Evolutionary conservation across 306 rosid genomes (phyloP).

Genomic region (Prunus armeniaca): DNA sequence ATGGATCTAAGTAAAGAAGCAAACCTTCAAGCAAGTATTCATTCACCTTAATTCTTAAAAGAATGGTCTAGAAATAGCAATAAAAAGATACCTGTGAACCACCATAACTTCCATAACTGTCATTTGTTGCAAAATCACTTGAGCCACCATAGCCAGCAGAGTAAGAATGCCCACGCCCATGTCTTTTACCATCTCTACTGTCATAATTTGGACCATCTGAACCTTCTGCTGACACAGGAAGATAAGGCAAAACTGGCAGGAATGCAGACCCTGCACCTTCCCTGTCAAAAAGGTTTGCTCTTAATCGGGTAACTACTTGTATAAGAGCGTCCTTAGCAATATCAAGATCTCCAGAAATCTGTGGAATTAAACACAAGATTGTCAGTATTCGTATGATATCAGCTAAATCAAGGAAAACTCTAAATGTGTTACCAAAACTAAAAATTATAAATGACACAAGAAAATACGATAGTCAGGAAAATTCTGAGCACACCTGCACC

Average conservation of each 20-base stretch:
- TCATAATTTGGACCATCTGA: constrained; percentile 70
- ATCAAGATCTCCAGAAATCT: constrained; percentile 96
- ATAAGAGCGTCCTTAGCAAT: constrained; percentile 95
- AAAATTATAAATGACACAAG: neutral
- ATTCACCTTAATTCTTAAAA: neutral
- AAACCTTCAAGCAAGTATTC: neutral
- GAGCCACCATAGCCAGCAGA: constrained; percentile 79
- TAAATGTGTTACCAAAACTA: neutral
- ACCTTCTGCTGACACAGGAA: constrained; percentile 71
- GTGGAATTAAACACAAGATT: constrained; percentile 3
- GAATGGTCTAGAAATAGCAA: neutral
- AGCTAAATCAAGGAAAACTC: neutral
- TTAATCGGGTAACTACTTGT: constrained; percentile 81
- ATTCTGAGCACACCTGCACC: constrained; percentile 78
- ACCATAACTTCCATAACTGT: constrained; percentile 77
- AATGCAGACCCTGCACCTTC: constrained; percentile 78
- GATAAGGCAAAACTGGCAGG: constrained; percentile 87
- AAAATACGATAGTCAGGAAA: neutral
- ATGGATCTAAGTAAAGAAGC: neutral
- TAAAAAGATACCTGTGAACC: constrained; percentile 69
- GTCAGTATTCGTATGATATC: constrained; percentile 23
- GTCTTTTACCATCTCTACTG: constrained; percentile 74
- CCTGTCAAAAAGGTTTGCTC: constrained; percentile 91
- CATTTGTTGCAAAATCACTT: constrained; percentile 61
- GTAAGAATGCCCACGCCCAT: constrained; percentile 86